Percentiles rank a stretch among this genome's conserved stretches.
phyloP scores from a whole-genome alignment of 352 stramenopile species.

The Phytophthora brassicae region DNA sequence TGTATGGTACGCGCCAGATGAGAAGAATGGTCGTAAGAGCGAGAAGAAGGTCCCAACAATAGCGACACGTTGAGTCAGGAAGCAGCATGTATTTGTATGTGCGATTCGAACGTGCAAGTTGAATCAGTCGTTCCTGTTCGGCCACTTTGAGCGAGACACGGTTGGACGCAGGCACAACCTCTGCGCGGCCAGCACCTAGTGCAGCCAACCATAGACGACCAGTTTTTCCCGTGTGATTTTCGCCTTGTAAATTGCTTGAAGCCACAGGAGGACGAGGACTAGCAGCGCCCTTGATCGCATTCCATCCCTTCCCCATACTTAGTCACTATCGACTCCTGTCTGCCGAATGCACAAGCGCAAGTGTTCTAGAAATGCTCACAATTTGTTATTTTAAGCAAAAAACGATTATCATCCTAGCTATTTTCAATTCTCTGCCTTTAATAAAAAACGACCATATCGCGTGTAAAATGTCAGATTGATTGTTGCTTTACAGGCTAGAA shows the following conservation, averaged over 20 bases:
- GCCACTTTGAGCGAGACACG: slow-evolving; percentile 57
- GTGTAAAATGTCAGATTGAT: too few relatives aligned
- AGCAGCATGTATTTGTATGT: slow-evolving; percentile 52
- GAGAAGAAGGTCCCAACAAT: slow-evolving; percentile 57
- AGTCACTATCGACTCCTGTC: background rate
- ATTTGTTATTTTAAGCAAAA: too few relatives aligned
- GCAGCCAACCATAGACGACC: slow-evolving; percentile 22
- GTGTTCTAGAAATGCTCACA: slow-evolving; percentile 18
- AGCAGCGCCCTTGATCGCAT: slow-evolving; percentile 11
- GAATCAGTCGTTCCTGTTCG: slow-evolving; percentile 50
- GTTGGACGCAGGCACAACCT: slow-evolving; percentile 56
- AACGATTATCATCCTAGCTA: slow-evolving; percentile 12
- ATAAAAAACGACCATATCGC: too few relatives aligned
- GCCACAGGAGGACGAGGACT: slow-evolving; percentile 1
- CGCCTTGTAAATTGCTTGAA: background rate
- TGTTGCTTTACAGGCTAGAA: slow-evolving; percentile 9
- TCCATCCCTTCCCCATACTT: slow-evolving; percentile 28
- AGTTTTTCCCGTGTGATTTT: slow-evolving; percentile 14
- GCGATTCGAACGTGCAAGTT: slow-evolving; percentile 27
- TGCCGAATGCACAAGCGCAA: slow-evolving; percentile 5
- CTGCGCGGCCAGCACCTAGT: slow-evolving; percentile 24
- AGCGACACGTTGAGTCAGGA: slow-evolving; percentile 44
- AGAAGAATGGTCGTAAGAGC: slow-evolving; percentile 56
- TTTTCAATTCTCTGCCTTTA: slow-evolving; percentile 15
- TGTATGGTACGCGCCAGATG: slow-evolving; percentile 62